Percentiles rank a stretch among this genome's conserved stretches.
These are phyloP conservation scores for Yamadazyma buinensis DNA, from an alignment of 1,139 yeast species.

Conservation along the genomic window DNA sequence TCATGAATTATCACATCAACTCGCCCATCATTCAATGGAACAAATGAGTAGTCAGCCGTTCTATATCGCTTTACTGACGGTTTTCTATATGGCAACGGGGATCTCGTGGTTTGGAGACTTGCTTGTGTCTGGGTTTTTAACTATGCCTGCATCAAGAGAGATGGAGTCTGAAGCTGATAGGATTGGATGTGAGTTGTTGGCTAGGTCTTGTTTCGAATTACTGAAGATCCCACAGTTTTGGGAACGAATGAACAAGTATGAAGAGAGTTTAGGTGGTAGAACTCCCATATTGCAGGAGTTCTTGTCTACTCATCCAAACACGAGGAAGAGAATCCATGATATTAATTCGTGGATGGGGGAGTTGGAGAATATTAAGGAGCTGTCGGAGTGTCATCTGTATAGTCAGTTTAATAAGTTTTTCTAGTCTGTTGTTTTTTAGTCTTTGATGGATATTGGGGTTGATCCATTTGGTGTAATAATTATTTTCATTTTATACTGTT, in stretches of 20 bases:
- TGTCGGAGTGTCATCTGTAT: constrained; percentile 23
- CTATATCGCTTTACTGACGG: constrained; percentile 48
- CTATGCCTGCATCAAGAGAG: constrained; percentile 82
- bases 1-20: constrained; percentile 91
- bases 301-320: constrained; percentile 89
- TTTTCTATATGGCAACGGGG: constrained; percentile 38
- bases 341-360: constrained; percentile 72
- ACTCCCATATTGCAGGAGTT: constrained; percentile 47
- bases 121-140: constrained; percentile 55
- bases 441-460: background rate
- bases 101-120: constrained; percentile 44
- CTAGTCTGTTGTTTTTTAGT: background rate
- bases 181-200: constrained; percentile 89
- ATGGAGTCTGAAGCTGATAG: constrained; percentile 97
- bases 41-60: constrained; percentile 64
- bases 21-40: constrained; percentile 90
- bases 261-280: constrained; percentile 22
- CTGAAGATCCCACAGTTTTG: constrained; percentile 71
- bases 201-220: constrained; percentile 83
- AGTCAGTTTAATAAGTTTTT: constrained; percentile 10
- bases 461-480: constrained; percentile 21
- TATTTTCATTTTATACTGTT: constrained; percentile 11
- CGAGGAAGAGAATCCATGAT: constrained; percentile 63
- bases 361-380: constrained; percentile 46
- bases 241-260: constrained; percentile 73